These are phyloP conservation scores for Puccinia novopanici DNA, from an alignment of 1,284 basidiomycete genomes.

Conservation along the genomic window DNA sequence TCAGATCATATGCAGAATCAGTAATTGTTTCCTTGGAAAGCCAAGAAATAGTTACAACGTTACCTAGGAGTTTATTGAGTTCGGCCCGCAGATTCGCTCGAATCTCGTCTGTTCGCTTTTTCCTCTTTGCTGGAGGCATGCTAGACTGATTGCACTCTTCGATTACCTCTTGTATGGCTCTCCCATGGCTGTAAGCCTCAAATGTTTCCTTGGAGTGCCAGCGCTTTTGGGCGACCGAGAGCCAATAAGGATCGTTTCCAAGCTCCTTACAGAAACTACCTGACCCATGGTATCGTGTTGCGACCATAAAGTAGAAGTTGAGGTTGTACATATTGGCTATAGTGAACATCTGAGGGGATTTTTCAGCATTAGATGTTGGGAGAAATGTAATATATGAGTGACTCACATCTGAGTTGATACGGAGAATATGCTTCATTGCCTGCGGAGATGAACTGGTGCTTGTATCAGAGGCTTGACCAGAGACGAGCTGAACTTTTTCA, in stretches of 20 bases:
- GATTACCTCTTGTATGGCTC: slow-evolving; percentile 4
- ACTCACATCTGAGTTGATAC: background rate
- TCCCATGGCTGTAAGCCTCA: slow-evolving; percentile 11
- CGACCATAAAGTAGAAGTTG: background rate
- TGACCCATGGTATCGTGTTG: background rate
- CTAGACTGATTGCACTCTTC: background rate
- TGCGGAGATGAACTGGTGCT: background rate
- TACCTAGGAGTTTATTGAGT: slow-evolving; percentile 11
- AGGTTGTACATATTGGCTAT: slow-evolving; percentile 3
- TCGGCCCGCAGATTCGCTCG: background rate
- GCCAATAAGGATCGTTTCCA: background rate
- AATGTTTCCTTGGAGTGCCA: slow-evolving; percentile 2
- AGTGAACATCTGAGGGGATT: background rate
- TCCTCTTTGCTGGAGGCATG: background rate
- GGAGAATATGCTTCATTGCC: background rate
- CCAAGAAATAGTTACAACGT: background rate
- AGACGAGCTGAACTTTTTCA: background rate
- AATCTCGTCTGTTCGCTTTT: background rate
- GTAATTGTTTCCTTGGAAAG: background rate
- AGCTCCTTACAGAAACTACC: slow-evolving; percentile 1
- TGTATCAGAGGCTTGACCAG: background rate
- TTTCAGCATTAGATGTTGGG: background rate
- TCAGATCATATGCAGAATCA: background rate
- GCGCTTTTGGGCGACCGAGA: background rate
- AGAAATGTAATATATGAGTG: no score